Evolutionary conservation across 257 asterid species (phyloP), one percentile per base, ranked within the genome.

Genomic region (Scutellaria minor): DNA sequence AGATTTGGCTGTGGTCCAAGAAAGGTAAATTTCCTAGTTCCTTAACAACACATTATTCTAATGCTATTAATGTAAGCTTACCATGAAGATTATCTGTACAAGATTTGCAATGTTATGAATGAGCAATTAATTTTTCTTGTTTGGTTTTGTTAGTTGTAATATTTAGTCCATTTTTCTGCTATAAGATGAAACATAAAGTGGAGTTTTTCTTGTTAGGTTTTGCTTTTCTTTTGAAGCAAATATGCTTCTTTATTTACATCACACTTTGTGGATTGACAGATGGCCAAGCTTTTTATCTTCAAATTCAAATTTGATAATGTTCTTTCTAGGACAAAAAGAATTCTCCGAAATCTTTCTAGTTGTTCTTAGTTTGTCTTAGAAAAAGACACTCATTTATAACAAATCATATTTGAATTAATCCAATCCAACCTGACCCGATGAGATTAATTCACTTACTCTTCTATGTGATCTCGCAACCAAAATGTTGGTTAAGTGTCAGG

Each of bases 1-100:
- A 95, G 86, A 93, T 92, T 12, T 95, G 99, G 99, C 63, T 84
- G 40, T 95, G 99, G 98, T 87, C 98, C 80, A 95, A 87, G 84
- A 88, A 90, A 79, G 93, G 88, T 81, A 89, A 84, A 79, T 79
- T 84, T 71, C 78, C 81, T 46, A 77, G 64, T 77, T 83, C 87
- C 35, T 62, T 74, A 75, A 73, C 76, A 37, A 67, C 81, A 74
- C 79, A 74, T 63, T 75, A 81, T 79, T 68, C 90, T 46, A 79
- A 70, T 70, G 79, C 88, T 58, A 18, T 78, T 67, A 71, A 78
- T 86, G 81, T 75, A 66, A 80, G 77, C 63, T 79, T 81, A 41
- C 86, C 88, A 73, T 79, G 85, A 83, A 58, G 37, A 1, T 13
- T 12, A 72, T 80, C 63, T 64, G 46, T 55, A 68, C 37, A 31